These are phyloP conservation scores for Debaryomyces coudertii DNA, from an alignment of 1,139 yeast genomes.

Conservation along the genomic window DNA sequence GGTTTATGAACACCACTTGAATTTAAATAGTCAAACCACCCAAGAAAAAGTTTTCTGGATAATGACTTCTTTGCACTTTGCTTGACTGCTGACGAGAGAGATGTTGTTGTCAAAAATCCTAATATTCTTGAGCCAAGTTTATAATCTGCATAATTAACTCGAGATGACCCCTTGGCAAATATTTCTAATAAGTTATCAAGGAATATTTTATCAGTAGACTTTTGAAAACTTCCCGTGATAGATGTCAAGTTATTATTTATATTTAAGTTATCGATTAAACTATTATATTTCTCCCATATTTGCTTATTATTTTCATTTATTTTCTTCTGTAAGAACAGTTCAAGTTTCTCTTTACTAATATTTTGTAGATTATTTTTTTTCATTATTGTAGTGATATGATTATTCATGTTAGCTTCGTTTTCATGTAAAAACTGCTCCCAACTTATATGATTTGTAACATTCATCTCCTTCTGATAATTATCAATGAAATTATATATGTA, in stretches of 20 bases:
- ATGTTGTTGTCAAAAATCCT: conserved; percentile 40
- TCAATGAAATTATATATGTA: conserved; percentile 41
- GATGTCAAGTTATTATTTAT: conserved; percentile 9
- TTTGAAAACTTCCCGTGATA: conserved; percentile 10
- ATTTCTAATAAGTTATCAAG: conserved; percentile 35
- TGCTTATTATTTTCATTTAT: conserved; percentile 28
- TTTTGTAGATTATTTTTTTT: conserved; percentile 15
- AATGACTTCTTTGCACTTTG: conserved; percentile 18
- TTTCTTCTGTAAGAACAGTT: conserved; percentile 24
- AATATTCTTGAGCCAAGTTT: conserved; percentile 43
- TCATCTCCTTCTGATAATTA: conserved; percentile 24
- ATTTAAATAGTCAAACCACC: conserved; percentile 45
- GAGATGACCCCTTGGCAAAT: conserved; percentile 39
- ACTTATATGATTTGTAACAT: conserved; percentile 7
- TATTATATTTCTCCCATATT: conserved; percentile 30
- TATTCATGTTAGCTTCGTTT: conserved; percentile 24
- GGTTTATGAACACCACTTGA: conserved; percentile 27
- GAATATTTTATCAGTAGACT: conserved; percentile 21
- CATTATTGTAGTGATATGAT: conserved; percentile 18
- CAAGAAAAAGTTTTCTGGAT: conserved; percentile 34
- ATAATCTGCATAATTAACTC: conserved; percentile 47
- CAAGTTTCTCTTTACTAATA: conserved; percentile 27
- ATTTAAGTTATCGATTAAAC: conserved; percentile 30
- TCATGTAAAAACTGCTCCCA: conserved; percentile 30
- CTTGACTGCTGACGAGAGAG: conserved; percentile 11